A percentile compares a stretch with the other conserved stretches of the same genome.
Evolutionary conservation across 2,329 filamentous ascomycete species (phyloP).

Genomic region (Ophiostoma angusticollis): DNA sequence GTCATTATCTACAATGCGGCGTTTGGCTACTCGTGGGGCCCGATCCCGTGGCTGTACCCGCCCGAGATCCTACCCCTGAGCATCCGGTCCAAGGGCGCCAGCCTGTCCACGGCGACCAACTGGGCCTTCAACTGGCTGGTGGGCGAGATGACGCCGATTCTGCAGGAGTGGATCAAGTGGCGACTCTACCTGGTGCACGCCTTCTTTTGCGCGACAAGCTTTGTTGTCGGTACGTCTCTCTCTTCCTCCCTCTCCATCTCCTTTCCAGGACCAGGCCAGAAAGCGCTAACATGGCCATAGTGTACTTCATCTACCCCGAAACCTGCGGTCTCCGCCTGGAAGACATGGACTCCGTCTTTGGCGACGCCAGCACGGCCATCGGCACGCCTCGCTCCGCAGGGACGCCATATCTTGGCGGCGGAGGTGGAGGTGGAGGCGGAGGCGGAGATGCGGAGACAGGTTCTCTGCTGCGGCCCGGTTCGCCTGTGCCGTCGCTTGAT

Average conservation of each 20-base stretch:
- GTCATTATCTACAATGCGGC: constrained; percentile 98
- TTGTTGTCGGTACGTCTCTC: constrained; percentile 75
- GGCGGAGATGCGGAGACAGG: constrained; percentile 63
- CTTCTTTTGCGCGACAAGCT: constrained; percentile 91
- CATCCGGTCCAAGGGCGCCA: constrained; percentile 93
- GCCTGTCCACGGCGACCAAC: constrained; percentile 88
- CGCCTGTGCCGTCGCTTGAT: constrained; percentile 68
- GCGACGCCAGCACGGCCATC: constrained; percentile 75
- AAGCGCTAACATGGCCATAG: constrained; percentile 36
- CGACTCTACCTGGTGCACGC: constrained; percentile 88
- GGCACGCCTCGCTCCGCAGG: constrained; percentile 61
- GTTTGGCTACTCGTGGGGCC: constrained; percentile 91
- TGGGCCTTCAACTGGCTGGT: constrained; percentile 99
- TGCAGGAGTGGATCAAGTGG: constrained; percentile 90
- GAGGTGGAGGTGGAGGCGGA: too few relatives aligned
- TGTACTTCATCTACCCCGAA: constrained; percentile 96
- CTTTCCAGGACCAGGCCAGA: too few relatives aligned
- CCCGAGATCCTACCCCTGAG: constrained; percentile 96
- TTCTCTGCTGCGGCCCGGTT: constrained; percentile 65
- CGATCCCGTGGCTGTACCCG: constrained; percentile 95
- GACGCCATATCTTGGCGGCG: constrained; percentile 65
- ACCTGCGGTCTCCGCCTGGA: constrained; percentile 90
- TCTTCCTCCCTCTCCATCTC: constrained; percentile 42
- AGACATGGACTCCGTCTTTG: constrained; percentile 92
- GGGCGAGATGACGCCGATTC: constrained; percentile 83